These are phyloP conservation scores for Ciborinia camelliae DNA, from an alignment of 2,329 filamentous ascomycete species.

Conservation along the genomic window DNA sequence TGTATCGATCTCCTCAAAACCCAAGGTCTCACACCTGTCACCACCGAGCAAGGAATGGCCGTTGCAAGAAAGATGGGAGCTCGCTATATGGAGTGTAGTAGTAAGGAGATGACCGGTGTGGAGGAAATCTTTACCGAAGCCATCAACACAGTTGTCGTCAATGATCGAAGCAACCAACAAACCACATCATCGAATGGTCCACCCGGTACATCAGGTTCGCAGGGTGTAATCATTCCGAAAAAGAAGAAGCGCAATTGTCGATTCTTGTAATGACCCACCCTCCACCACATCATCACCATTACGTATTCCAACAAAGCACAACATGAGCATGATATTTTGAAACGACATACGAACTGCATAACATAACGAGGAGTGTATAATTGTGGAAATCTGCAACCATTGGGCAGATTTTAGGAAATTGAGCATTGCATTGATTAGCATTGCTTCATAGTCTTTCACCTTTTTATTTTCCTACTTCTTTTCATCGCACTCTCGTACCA, in stretches of 20 bases:
- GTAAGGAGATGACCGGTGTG: slow-evolving; percentile 93
- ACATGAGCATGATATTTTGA: slow-evolving; percentile 30
- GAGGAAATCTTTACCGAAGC: slow-evolving; percentile 95
- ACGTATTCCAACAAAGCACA: slow-evolving; percentile 10
- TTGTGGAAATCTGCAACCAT: slow-evolving; percentile 20
- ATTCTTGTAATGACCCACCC: slow-evolving; percentile 57
- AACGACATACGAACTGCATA: slow-evolving; percentile 36
- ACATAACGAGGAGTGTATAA: slow-evolving; percentile 33
- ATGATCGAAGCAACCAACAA: slow-evolving; percentile 60
- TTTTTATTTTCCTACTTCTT: slow-evolving; percentile 8
- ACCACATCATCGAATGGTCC: slow-evolving; percentile 20
- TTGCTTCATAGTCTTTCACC: background rate
- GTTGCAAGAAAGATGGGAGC: slow-evolving; percentile 94
- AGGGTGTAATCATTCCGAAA: slow-evolving; percentile 46
- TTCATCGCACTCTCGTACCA: slow-evolving; percentile 14
- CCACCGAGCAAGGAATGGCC: slow-evolving; percentile 79
- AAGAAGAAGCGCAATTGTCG: slow-evolving; percentile 83
- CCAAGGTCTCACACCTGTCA: slow-evolving; percentile 93
- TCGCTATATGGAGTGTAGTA: slow-evolving; percentile 96
- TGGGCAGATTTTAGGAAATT: slow-evolving; percentile 15
- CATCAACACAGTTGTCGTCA: slow-evolving; percentile 83
- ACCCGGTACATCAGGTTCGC: slow-evolving; percentile 38
- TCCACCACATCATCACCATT: background rate
- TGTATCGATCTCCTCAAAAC: slow-evolving; percentile 99
- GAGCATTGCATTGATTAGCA: slow-evolving; percentile 23